Conservation (phyloP, 169 alveolate genomes). For the Plasmodium blacklocki region DNA sequence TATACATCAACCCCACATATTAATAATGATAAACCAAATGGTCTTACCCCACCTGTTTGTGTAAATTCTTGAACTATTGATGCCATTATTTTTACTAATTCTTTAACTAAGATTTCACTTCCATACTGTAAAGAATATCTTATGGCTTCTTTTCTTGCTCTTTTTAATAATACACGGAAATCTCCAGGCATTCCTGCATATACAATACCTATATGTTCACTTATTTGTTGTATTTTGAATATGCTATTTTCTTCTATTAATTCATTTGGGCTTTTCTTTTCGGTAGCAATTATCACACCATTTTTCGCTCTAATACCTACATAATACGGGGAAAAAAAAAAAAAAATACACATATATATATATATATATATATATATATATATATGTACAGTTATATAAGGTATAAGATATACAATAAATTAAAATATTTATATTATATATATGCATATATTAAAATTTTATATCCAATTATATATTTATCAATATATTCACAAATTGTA, state of each 20-base stretch:
- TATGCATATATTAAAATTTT: no score
- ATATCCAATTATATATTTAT: no score
- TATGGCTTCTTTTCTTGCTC: slow-evolving; percentile 91
- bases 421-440: no score
- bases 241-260: slow-evolving; percentile 95
- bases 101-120: slow-evolving; percentile 95
- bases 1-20: slow-evolving; percentile 87
- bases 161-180: slow-evolving; percentile 93
- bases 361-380: background rate
- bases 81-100: slow-evolving; percentile 96
- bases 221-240: slow-evolving; percentile 93
- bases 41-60: slow-evolving; percentile 99
- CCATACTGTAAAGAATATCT: slow-evolving; percentile 93
- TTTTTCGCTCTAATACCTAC: slow-evolving; percentile 94
- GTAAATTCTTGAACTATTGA: slow-evolving; percentile 98
- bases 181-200: slow-evolving; percentile 99
- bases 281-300: slow-evolving; percentile 97
- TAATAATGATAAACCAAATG: slow-evolving; percentile 98
- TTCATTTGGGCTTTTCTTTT: slow-evolving; percentile 92
- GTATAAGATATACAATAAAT: no score
- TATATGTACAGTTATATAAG: background rate
- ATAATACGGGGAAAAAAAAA: slow-evolving; percentile 6
- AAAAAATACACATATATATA: no score
- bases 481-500: no score
- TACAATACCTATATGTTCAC: slow-evolving; percentile 93